Percentiles rank a stretch among this genome's conserved stretches.
Evolutionary conservation across 2,329 filamentous ascomycete species (phyloP).

Genomic region (Talaromyces verruculosus): DNA sequence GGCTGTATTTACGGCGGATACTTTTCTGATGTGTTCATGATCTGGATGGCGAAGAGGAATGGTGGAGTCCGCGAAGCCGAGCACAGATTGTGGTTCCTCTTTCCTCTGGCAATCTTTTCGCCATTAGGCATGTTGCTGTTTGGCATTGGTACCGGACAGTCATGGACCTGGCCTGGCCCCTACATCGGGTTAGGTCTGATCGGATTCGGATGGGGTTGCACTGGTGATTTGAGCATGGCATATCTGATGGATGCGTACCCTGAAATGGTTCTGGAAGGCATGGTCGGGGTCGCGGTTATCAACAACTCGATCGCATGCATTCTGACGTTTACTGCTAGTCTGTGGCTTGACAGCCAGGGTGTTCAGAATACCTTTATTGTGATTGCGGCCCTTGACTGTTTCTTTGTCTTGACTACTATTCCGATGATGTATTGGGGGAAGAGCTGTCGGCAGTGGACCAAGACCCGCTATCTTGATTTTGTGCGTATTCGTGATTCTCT

Average conservation of each 20-base stretch:
- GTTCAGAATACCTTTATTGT: slow-evolving; percentile 53
- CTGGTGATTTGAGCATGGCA: slow-evolving; percentile 57
- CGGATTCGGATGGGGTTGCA: slow-evolving; percentile 61
- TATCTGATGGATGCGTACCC: slow-evolving; percentile 59
- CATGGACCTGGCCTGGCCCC: slow-evolving; percentile 55
- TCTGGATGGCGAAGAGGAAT: slow-evolving; percentile 56
- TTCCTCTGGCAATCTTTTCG: slow-evolving; percentile 52
- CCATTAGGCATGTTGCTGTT: slow-evolving; percentile 56
- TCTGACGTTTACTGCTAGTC: slow-evolving; percentile 54
- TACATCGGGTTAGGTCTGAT: slow-evolving; percentile 60
- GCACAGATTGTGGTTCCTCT: slow-evolving; percentile 54
- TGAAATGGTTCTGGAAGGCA: slow-evolving; percentile 58
- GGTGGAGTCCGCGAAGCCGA: slow-evolving; percentile 58
- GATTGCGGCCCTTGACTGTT: slow-evolving; percentile 53
- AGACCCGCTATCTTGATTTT: slow-evolving; percentile 48
- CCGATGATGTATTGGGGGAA: slow-evolving; percentile 60
- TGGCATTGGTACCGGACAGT: slow-evolving; percentile 53
- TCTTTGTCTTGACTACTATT: slow-evolving; percentile 52
- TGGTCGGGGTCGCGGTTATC: slow-evolving; percentile 59
- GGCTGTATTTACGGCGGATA: slow-evolving; percentile 60
- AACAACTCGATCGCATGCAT: slow-evolving; percentile 58
- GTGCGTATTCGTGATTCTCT: slow-evolving; percentile 49
- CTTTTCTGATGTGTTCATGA: slow-evolving; percentile 57
- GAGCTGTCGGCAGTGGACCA: slow-evolving; percentile 50
- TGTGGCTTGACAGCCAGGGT: slow-evolving; percentile 52